Conservation (phyloP, 2,329 filamentous ascomycete genomes). For the Neonectria magnoliae region DNA sequence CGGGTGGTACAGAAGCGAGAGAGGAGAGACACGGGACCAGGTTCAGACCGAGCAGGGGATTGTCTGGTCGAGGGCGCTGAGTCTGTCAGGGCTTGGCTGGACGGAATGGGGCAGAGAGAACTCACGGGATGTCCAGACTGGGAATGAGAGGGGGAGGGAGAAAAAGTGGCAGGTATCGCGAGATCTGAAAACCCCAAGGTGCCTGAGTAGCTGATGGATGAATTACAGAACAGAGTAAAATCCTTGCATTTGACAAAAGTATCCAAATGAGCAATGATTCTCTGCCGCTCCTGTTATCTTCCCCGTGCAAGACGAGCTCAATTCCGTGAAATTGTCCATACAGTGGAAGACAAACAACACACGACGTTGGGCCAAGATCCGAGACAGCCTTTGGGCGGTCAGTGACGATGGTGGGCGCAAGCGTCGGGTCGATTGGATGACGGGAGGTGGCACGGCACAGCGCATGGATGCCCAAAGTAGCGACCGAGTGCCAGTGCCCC, state of each 20-base stretch:
- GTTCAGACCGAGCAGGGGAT: not conserved
- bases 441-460: constrained; percentile 13
- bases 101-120: not conserved
- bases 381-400: constrained; percentile 38
- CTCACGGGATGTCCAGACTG: not conserved
- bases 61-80: not conserved
- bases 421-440: constrained; percentile 8
- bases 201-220: no score
- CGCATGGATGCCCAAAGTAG: constrained; percentile 4
- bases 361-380: constrained; percentile 36
- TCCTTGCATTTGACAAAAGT: not conserved
- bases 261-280: not conserved
- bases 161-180: not conserved
- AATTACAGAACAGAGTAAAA: not conserved
- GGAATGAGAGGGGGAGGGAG: not conserved
- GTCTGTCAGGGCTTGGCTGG: not conserved
- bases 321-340: not conserved
- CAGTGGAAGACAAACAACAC: constrained; percentile 5
- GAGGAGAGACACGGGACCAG: not conserved
- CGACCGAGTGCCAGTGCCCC: not conserved
- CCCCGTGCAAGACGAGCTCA: not conserved
- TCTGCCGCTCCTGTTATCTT: not conserved
- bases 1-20: not conserved
- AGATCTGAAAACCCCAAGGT: not conserved
- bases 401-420: constrained; percentile 12